These are phyloP conservation scores for Chytriomyces sp. DNA, from an alignment of 192 early-diverging fungal species.

Conservation along the genomic window DNA sequence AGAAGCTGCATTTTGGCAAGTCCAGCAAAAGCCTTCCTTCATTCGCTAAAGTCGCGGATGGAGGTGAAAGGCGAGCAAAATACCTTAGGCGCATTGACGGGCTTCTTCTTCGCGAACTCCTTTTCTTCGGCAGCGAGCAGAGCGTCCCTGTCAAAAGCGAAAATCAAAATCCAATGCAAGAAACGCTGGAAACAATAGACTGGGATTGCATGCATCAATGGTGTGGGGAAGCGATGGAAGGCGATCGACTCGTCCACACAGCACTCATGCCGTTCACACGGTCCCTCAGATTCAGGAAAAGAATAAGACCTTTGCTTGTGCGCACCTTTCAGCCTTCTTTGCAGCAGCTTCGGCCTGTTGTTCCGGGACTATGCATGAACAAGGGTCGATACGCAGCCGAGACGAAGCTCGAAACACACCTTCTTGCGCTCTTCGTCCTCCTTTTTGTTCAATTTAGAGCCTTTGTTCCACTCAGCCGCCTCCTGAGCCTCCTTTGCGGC, in stretches of 20 bases:
- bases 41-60: too few species aligned
- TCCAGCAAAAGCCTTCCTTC: too few species aligned
- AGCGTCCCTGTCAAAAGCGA: slow-evolving; percentile 33
- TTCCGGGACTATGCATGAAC: neutral
- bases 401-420: slow-evolving; percentile 10
- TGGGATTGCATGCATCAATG: too few species aligned
- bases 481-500: slow-evolving; percentile 62
- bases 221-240: too few species aligned
- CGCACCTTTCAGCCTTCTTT: slow-evolving; percentile 50
- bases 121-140: slow-evolving; percentile 47
- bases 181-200: neutral
- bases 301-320: too few species aligned
- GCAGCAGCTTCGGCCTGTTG: slow-evolving; percentile 36
- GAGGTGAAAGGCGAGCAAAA: neutral
- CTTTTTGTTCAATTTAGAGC: slow-evolving; percentile 62
- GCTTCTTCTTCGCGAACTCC: slow-evolving; percentile 30
- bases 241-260: too few species aligned
- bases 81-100: neutral
- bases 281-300: too few species aligned
- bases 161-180: neutral
- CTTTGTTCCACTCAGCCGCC: slow-evolving; percentile 63
- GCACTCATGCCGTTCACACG: too few species aligned
- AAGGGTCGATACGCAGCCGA: neutral
- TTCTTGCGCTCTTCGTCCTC: slow-evolving; percentile 53
- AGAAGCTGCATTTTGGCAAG: too few species aligned